Percentiles rank a stretch among this genome's conserved stretches.
phyloP scores from a whole-genome alignment of 441 rosid genomes.

The Kokia cookei region DNA sequence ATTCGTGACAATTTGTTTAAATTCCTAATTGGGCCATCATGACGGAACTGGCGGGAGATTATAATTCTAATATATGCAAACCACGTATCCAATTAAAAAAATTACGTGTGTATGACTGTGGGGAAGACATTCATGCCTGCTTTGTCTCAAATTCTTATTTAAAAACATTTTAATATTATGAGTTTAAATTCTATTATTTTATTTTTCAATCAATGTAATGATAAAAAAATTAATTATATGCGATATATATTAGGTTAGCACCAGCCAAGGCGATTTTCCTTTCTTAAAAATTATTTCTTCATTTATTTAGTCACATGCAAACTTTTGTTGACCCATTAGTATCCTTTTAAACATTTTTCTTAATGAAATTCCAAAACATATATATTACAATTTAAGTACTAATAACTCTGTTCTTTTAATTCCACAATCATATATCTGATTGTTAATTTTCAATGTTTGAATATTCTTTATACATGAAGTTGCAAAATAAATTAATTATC shows the following conservation, averaged over 20 bases:
- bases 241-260: neutral
- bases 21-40: neutral
- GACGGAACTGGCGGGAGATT: constrained; percentile 15
- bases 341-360: neutral
- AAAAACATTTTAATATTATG: no score
- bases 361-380: neutral
- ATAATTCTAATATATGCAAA: neutral
- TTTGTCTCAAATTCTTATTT: no score
- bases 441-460: neutral
- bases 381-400: neutral
- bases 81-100: neutral
- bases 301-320: neutral
- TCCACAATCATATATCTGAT: neutral
- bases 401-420: neutral
- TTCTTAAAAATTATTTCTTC: neutral
- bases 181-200: no score
- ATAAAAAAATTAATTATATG: neutral
- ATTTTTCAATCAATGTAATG: no score
- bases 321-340: neutral
- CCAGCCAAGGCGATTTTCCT: neutral
- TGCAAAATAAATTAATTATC: neutral
- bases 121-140: neutral
- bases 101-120: neutral
- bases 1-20: neutral
- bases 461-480: neutral